These are phyloP conservation scores for Hypoxylon trugodes DNA, from an alignment of 495 filamentous ascomycete species.

Conservation along the genomic window DNA sequence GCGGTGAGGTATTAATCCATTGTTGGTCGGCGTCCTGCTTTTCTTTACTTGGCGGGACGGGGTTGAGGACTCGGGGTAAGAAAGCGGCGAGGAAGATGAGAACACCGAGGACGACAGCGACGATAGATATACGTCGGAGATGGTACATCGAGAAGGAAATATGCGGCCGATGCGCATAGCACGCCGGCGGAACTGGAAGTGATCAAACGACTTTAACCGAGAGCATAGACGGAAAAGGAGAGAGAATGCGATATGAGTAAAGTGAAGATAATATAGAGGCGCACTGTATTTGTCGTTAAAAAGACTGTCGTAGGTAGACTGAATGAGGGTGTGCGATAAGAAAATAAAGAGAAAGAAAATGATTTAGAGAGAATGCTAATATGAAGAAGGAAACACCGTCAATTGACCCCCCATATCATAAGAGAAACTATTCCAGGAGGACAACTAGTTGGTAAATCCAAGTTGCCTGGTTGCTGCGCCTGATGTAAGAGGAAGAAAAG, in stretches of 20 bases:
- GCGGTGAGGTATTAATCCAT: constrained; percentile 77
- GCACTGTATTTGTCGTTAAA: constrained; percentile 9
- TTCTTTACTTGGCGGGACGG: constrained; percentile 52
- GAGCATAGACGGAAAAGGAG: constrained; percentile 12
- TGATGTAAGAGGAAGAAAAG: neutral
- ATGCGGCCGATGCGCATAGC: constrained; percentile 32
- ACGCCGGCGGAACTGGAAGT: constrained; percentile 20
- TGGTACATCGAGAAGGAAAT: constrained; percentile 44
- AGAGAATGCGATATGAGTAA: constrained; percentile 24
- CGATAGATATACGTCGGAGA: constrained; percentile 48
- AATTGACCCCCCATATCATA: constrained; percentile 32
- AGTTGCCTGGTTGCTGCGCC: constrained; percentile 28
- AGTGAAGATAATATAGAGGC: neutral
- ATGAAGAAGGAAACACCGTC: constrained; percentile 28
- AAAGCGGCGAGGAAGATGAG: constrained; percentile 48
- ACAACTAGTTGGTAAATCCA: constrained; percentile 12
- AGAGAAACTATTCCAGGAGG: constrained; percentile 10
- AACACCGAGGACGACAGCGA: constrained; percentile 35
- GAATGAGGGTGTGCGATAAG: constrained; percentile 28
- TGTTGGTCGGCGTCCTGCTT: constrained; percentile 64
- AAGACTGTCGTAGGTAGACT: constrained; percentile 18
- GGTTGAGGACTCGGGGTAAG: constrained; percentile 53
- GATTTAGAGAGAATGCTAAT: constrained; percentile 19
- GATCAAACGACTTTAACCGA: constrained; percentile 1
- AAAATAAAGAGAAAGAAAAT: constrained; percentile 24